These are phyloP conservation scores for Rosa hybrid DNA, from an alignment of 331 rosid genomes.

Conservation along the genomic window DNA sequence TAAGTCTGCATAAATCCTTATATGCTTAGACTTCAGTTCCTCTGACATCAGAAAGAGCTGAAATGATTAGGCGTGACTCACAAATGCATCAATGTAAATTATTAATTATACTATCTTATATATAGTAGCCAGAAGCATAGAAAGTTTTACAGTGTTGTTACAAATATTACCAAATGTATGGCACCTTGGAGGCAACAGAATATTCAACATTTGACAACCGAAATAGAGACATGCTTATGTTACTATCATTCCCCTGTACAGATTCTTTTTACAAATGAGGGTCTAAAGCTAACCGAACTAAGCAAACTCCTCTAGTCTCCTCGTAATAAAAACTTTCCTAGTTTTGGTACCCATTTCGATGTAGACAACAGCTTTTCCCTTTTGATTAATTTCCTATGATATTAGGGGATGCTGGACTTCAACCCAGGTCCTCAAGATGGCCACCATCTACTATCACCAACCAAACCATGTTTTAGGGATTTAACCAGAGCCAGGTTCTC, in stretches of 20 bases:
- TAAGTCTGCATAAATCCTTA: constrained; percentile 78
- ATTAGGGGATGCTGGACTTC: neutral
- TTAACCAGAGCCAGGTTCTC: neutral
- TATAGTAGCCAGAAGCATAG: too few relatives aligned
- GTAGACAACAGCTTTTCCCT: neutral
- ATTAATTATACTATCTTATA: too few relatives aligned
- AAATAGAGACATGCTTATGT: too few relatives aligned
- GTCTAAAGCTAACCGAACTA: too few relatives aligned
- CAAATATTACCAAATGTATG: too few relatives aligned
- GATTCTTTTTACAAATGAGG: too few relatives aligned
- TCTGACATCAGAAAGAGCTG: constrained; percentile 48
- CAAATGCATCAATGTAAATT: too few relatives aligned
- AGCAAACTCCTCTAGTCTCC: neutral
- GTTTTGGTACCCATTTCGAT: neutral
- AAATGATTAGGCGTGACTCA: too few relatives aligned
- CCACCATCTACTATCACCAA: constrained; percentile 8
- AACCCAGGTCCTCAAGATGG: neutral
- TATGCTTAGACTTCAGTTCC: constrained; percentile 77
- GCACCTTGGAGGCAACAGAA: too few relatives aligned
- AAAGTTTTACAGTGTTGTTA: too few relatives aligned
- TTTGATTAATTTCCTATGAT: neutral
- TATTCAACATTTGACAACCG: too few relatives aligned
- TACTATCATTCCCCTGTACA: too few relatives aligned
- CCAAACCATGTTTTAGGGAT: neutral
- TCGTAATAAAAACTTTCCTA: neutral